Base-by-base conservation (phyloP, 169 alveolate species). In the Besnoitia besnoiti region DNA sequence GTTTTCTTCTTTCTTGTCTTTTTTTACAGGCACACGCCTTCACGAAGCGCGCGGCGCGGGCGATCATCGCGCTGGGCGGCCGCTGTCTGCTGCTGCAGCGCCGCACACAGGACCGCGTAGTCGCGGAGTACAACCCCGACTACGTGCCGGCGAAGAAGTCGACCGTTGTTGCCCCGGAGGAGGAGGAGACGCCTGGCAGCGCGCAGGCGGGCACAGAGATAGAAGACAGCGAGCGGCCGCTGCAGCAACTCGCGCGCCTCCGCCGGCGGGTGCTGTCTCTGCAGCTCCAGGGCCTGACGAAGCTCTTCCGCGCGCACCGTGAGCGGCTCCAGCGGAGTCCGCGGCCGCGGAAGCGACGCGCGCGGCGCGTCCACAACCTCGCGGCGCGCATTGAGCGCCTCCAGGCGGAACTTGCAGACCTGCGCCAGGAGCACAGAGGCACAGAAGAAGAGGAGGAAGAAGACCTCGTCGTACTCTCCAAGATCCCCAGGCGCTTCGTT, bases 21-120 rank as follows among this genome's bases (percentile, higher is more conserved):
- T 50, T 3, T 67, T n/a, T 62, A 0, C 89, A 90, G 93, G 94
- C 94, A 27, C 94, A 91, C 67, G 80, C 94, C 33, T 91, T 55
- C 85, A 79, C 94, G 33, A 30, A 40, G 51, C 14, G 46, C 19
- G 94, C 94, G 2, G 94, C 94, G 59, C 82, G 94, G n/a, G 76
- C 85, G 37, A 91, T 91, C 90, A 8, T 77, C 49, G 76, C 85
- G 51, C 80, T 47, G 5, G 94, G 94, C 10, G 94, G 94, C 62
- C 44, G 89, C 39, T 91, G 94, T 39, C 76, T 91, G 79, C 82
- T 91, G 49, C 91, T 91, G 59, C 94, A 91, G 79, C 79, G 59
- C 21, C 37, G 49, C 61, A 91, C 94, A 40, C 85, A 55, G 16
- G 91, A 91, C 47, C 75, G 79, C 40, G 91, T 91, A 0, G 94